Evolutionary conservation across 495 filamentous ascomycete species (phyloP), one percentile per base, ranked within the genome.

Genomic region (Trichocladium uniseriatum): DNA sequence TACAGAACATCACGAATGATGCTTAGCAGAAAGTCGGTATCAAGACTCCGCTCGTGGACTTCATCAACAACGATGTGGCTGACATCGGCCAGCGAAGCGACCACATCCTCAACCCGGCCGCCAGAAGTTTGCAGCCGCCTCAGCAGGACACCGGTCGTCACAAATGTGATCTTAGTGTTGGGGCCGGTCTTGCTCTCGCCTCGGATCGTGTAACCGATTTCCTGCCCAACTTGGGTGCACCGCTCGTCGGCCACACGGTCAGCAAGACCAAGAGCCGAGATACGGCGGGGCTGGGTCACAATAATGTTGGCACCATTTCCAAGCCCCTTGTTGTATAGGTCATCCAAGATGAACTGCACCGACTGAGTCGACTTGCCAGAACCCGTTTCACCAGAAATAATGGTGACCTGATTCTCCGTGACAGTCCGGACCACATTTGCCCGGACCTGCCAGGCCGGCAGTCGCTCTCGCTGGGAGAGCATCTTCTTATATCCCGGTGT

Each of bases 351-450:
- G 64, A 97, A 98, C 63, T 98, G 92, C 4, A 96, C 92, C 11
- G 87, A 87, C 64, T 98, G 92, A 1, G 92, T 98, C 46, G 89
- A 95, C 64, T 98, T 98, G 58, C 92, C 92, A 37, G 87, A 94
- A 45, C 92, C 92, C 6, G 92, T 98, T 67, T 96, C 92, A 54
- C 92, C 92, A 22, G 89, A 91, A 44, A 98, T 94, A 53, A 98
- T 97, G 4, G 86, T 91, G 18, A 97, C 87, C 64, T 94, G 89
- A 59, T 87, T 78, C 5, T 70, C 60, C 28, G 76, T 76, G 16
- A 97, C 82, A 3, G 86, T 80, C 11, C 74, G 58, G 21, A 96
- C 75, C 22, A 98, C 86, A 9, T 76, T 69, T 31, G 89, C 80
- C 63, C 78, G 82, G 31, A 87, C 77, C 51, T 81, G 79, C 92